These are phyloP conservation scores for Grigorovia transvaalensis DNA, from an alignment of 805 yeast genomes.

Conservation along the genomic window DNA sequence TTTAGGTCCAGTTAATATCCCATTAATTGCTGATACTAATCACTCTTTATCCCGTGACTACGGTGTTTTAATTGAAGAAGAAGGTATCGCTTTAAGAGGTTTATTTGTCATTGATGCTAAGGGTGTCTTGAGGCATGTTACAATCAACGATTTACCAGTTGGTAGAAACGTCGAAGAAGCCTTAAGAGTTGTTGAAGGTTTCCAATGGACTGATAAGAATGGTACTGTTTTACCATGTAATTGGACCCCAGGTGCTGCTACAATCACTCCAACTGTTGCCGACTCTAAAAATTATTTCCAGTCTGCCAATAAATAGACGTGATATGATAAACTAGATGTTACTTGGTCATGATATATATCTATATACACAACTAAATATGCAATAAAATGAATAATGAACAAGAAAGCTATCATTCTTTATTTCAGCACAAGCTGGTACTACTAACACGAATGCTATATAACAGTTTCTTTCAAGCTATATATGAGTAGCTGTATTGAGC, in stretches of 20 bases:
- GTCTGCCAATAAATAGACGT: constrained; percentile 38
- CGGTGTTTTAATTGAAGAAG: constrained; percentile 96
- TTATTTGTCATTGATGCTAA: constrained; percentile 95
- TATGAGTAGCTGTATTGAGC: too few relatives aligned
- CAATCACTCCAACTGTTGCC: constrained; percentile 75
- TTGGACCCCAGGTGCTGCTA: constrained; percentile 94
- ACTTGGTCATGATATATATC: too few relatives aligned
- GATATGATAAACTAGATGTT: too few relatives aligned
- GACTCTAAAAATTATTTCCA: constrained; percentile 73
- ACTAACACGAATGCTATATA: too few relatives aligned
- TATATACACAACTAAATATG: too few relatives aligned
- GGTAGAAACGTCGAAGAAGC: constrained; percentile 99
- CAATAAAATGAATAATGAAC: too few relatives aligned
- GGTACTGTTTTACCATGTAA: constrained; percentile 99
- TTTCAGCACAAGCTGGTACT: too few relatives aligned
- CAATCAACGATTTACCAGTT: constrained; percentile 97
- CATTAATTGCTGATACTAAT: constrained; percentile 94
- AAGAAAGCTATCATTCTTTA: too few relatives aligned
- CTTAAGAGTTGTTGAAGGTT: constrained; percentile 93
- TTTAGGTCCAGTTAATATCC: constrained; percentile 88
- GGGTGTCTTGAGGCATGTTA: constrained; percentile 89
- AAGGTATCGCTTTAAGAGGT: constrained; percentile 96
- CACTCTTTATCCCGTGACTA: constrained; percentile 89
- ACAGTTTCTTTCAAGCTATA: too few relatives aligned
- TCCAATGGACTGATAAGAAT: constrained; percentile 98